phyloP scores from a whole-genome alignment of 192 early-diverging fungal species.

The Coemansia sp. region DNA sequence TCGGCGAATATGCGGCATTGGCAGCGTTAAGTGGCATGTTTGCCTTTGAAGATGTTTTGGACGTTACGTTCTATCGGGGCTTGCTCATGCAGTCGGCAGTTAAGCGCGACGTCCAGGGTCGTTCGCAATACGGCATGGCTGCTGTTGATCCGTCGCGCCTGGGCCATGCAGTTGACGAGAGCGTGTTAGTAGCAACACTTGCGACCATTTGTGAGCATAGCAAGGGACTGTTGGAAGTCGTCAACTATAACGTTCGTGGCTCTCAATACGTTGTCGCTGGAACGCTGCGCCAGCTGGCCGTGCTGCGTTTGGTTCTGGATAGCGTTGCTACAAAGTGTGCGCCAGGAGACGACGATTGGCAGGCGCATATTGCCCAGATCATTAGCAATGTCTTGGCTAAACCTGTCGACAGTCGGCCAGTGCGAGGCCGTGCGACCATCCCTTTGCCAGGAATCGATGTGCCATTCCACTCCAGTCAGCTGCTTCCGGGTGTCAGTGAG shows the following conservation, averaged over 20 bases:
- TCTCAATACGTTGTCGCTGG: slow-evolving; percentile 93
- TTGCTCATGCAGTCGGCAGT: slow-evolving; percentile 97
- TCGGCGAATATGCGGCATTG: slow-evolving; percentile 90
- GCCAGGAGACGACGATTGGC: slow-evolving; percentile 76
- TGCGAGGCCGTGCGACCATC: slow-evolving; percentile 84
- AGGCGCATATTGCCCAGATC: slow-evolving; percentile 72
- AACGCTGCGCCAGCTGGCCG: slow-evolving; percentile 71
- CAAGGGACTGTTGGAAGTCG: slow-evolving; percentile 80
- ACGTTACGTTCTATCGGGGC: slow-evolving; percentile 92
- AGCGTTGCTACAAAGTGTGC: slow-evolving; percentile 67
- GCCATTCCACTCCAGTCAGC: slow-evolving; percentile 86
- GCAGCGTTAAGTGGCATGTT: slow-evolving; percentile 79
- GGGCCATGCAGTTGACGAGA: slow-evolving; percentile 71
- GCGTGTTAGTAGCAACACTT: slow-evolving; percentile 67
- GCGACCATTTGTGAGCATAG: slow-evolving; percentile 72
- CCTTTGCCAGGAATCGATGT: slow-evolving; percentile 92
- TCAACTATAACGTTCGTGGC: slow-evolving; percentile 94
- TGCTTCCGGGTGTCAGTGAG: slow-evolving; percentile 74
- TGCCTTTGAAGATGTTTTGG: slow-evolving; percentile 76
- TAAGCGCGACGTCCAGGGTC: slow-evolving; percentile 70
- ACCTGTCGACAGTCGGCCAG: slow-evolving; percentile 63
- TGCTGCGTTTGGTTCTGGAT: slow-evolving; percentile 79
- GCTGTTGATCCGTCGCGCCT: slow-evolving; percentile 89
- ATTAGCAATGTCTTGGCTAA: slow-evolving; percentile 64
- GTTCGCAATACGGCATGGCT: slow-evolving; percentile 92